phyloP scores from a whole-genome alignment of 257 asterid genomes.

The Datura wrightii region DNA sequence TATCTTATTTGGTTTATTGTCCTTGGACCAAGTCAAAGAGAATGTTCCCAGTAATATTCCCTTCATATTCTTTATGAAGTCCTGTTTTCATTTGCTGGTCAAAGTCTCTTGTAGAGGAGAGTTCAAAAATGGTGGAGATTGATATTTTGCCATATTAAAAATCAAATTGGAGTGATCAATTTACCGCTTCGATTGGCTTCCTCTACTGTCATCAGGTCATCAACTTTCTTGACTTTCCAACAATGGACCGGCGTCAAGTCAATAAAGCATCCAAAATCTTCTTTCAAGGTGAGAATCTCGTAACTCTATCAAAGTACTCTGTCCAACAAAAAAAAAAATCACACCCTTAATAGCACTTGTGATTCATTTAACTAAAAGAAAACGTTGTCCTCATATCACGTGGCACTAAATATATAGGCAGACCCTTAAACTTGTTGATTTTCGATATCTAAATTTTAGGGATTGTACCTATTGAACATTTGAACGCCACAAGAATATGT shows the following conservation, averaged over 20 bases:
- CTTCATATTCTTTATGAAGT: slow-evolving; percentile 34
- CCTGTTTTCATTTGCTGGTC: not conserved
- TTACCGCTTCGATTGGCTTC: too few species aligned
- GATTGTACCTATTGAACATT: not conserved
- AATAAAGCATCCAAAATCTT: not conserved
- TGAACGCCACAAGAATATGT: not conserved
- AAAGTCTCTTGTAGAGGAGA: not conserved
- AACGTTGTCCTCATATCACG: not conserved
- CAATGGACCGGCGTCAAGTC: not conserved
- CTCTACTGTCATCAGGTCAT: not conserved
- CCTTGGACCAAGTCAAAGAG: not conserved
- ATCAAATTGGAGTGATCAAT: not conserved
- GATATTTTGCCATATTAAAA: not conserved
- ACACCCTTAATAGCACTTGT: not conserved
- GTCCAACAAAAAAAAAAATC: not conserved
- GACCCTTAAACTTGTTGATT: not conserved
- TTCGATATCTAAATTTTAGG: not conserved
- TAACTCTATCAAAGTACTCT: not conserved
- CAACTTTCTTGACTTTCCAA: not conserved
- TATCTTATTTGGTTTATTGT: not conserved
- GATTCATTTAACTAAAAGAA: not conserved
- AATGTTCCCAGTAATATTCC: slow-evolving; percentile 45
- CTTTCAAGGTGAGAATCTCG: not conserved
- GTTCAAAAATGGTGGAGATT: not conserved
- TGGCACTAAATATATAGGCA: not conserved